Percentiles rank a stretch among this genome's conserved stretches.
These are phyloP conservation scores for Vaccinium vitisidaea DNA, from an alignment of 148 eudicot species.

Conservation along the genomic window DNA sequence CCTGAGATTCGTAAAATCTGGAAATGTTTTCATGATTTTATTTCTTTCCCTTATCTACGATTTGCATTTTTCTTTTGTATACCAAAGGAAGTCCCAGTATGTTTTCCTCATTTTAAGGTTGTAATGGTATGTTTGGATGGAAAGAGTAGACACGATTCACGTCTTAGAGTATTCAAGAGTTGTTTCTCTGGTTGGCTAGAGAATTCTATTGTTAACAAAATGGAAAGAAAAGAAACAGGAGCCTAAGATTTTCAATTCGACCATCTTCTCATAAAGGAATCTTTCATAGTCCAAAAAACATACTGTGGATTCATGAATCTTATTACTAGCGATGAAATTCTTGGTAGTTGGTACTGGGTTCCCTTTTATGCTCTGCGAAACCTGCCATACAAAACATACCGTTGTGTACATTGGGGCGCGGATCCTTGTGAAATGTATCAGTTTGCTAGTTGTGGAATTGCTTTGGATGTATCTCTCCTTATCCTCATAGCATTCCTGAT, in stretches of 20 bases:
- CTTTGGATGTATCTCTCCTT: conserved; percentile 1
- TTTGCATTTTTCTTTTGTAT: not conserved
- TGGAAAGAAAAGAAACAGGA: not conserved
- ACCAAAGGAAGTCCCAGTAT: not conserved
- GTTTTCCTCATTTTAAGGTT: not conserved
- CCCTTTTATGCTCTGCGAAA: not conserved
- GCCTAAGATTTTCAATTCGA: not conserved
- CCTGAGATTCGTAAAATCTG: not conserved
- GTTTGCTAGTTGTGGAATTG: conserved; percentile 9
- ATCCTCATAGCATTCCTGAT: conserved; percentile 13
- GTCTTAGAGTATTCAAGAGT: not conserved
- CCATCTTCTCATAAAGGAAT: not conserved
- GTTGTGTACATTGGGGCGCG: not conserved
- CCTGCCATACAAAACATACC: not conserved
- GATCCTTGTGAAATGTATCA: conserved; percentile 6
- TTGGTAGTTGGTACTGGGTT: not conserved
- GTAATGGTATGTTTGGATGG: not conserved
- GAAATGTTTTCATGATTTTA: not conserved
- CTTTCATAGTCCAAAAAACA: not conserved
- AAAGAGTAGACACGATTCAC: not conserved
- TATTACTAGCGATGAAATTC: not conserved
- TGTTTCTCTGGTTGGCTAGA: not conserved
- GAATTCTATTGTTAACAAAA: not conserved
- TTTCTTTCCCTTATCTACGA: not conserved
- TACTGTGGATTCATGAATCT: not conserved